Conservation (phyloP, 768 basidiomycete species). For the Cytidiella melzeri region DNA sequence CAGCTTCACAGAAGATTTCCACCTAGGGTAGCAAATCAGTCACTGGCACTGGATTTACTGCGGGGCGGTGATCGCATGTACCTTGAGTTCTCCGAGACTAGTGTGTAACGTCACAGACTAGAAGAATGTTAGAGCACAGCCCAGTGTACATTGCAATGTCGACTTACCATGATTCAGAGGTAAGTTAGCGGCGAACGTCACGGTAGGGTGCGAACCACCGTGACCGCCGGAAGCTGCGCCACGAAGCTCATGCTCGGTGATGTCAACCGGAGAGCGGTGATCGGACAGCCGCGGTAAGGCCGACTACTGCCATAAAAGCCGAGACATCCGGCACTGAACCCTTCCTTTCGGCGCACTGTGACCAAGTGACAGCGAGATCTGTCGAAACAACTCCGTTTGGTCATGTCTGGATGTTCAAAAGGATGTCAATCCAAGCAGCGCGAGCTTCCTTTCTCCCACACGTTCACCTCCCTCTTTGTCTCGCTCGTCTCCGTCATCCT, state of each 20-base stretch:
- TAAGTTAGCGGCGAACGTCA: too few relatives aligned
- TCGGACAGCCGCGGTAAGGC: too few relatives aligned
- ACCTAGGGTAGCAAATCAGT: slow-evolving; percentile 43
- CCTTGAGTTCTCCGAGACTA: slow-evolving; percentile 92
- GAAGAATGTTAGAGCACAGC: slow-evolving; percentile 11
- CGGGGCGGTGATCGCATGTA: slow-evolving; percentile 24
- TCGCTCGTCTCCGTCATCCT: slow-evolving; percentile 14
- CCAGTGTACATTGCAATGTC: neutral
- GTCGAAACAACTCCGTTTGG: neutral
- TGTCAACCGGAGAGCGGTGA: too few relatives aligned
- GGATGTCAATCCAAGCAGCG: slow-evolving; percentile 15
- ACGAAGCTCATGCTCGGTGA: slow-evolving; percentile 8
- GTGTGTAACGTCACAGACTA: slow-evolving; percentile 93
- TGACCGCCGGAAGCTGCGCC: slow-evolving; percentile 8
- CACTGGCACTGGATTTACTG: neutral
- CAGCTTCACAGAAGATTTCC: slow-evolving; percentile 95
- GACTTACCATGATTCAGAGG: slow-evolving; percentile 22
- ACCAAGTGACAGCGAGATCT: too few relatives aligned
- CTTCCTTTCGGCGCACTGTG: too few relatives aligned
- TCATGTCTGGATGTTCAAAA: neutral
- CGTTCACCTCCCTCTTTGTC: slow-evolving; percentile 12
- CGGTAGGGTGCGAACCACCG: too few relatives aligned
- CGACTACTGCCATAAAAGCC: too few relatives aligned
- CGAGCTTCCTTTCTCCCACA: slow-evolving; percentile 8
- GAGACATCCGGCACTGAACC: too few relatives aligned